Evolutionary conservation across 2,329 filamentous ascomycete species (phyloP).

Genomic region (Claviceps capensis): DNA sequence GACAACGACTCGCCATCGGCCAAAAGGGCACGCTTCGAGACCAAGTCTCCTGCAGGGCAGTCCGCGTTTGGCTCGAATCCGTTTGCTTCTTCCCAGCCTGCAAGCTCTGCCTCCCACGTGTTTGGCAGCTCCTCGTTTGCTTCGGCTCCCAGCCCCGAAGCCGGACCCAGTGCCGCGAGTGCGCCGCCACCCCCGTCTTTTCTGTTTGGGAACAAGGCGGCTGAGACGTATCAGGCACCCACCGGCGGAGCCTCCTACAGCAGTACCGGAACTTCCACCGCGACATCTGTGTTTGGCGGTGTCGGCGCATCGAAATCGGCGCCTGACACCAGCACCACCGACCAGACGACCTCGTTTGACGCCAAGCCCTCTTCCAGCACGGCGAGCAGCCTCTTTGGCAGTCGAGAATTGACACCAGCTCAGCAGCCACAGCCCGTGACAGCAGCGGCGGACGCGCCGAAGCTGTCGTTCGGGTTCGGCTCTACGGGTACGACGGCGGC

Average conservation of each 20-base stretch:
- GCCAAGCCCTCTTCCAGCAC: conserved; percentile 8
- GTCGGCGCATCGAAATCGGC: background rate
- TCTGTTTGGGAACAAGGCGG: conserved; percentile 21
- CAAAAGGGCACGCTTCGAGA: conserved; percentile 20
- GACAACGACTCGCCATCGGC: conserved; percentile 26
- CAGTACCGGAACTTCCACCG: background rate
- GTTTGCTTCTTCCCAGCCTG: conserved; percentile 20
- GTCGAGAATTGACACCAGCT: conserved; percentile 7
- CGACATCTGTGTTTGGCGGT: conserved; percentile 6
- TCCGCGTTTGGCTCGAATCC: conserved; percentile 16
- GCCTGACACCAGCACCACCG: conserved; percentile 6
- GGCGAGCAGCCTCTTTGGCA: conserved; percentile 4
- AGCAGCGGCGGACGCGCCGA: conserved; percentile 8
- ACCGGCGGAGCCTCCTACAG: conserved; percentile 9
- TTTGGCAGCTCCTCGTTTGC: conserved; percentile 10
- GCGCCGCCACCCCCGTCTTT: conserved; percentile 21
- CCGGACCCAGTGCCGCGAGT: conserved; percentile 14
- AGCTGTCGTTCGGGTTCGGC: conserved; percentile 22
- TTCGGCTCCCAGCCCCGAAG: conserved; percentile 9
- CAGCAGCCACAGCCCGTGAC: conserved; percentile 10
- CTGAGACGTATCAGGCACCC: conserved; percentile 14
- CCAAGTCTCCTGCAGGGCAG: conserved; percentile 17
- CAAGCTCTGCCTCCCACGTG: conserved; percentile 13
- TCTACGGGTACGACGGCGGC: conserved; percentile 16
- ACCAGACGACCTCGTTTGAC: conserved; percentile 13